Percentiles rank a stretch among this genome's conserved stretches.
These are phyloP conservation scores for Xylaria nigripes DNA, from an alignment of 495 filamentous ascomycete species.

Conservation along the genomic window DNA sequence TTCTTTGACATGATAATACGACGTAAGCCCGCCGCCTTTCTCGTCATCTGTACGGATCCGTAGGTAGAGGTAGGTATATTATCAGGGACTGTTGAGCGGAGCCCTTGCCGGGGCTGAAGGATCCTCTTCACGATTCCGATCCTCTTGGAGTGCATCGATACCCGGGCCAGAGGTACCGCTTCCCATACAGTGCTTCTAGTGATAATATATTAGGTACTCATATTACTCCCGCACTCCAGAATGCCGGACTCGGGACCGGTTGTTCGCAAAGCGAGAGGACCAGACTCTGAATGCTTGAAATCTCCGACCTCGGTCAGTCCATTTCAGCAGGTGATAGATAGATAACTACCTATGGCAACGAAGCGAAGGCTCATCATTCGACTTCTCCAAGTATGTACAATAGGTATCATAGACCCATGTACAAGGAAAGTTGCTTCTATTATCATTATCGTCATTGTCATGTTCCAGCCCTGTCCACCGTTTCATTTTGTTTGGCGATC, in stretches of 20 bases:
- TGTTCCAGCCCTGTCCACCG: constrained; percentile 36
- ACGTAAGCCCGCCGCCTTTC: too few relatives aligned
- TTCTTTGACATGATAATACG: too few relatives aligned
- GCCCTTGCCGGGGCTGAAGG: background rate
- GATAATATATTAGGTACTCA: background rate
- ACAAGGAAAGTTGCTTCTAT: too few relatives aligned
- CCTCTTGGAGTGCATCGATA: background rate
- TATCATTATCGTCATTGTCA: constrained; percentile 46
- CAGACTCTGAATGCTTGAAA: too few relatives aligned
- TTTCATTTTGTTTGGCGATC: constrained; percentile 40
- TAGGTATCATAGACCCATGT: too few relatives aligned
- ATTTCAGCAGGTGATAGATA: too few relatives aligned
- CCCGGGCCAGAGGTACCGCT: background rate
- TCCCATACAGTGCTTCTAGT: background rate
- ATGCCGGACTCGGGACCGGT: background rate
- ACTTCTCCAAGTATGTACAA: too few relatives aligned
- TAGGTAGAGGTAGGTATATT: too few relatives aligned
- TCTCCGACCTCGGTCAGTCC: too few relatives aligned
- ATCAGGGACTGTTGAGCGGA: background rate
- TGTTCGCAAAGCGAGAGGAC: too few relatives aligned
- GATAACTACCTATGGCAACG: background rate
- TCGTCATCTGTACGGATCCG: too few relatives aligned
- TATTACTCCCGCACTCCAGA: background rate
- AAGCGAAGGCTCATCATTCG: too few relatives aligned
- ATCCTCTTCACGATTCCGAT: background rate